These are phyloP conservation scores for Hymenoscyphus infarciens DNA, from an alignment of 2,329 filamentous ascomycete species.

Conservation along the genomic window DNA sequence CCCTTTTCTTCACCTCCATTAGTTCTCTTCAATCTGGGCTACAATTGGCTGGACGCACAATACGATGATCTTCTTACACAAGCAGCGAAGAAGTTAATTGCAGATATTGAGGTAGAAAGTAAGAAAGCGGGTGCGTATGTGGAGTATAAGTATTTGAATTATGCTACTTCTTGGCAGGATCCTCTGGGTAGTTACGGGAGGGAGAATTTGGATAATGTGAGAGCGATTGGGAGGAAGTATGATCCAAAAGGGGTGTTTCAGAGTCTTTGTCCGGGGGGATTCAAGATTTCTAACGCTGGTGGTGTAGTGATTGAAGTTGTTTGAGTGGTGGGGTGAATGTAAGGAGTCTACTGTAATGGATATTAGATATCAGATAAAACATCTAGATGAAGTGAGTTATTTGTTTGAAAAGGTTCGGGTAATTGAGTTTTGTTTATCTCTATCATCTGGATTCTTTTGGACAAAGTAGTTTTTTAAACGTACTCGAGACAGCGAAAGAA, in stretches of 20 bases:
- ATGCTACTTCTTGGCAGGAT: conserved; percentile 3
- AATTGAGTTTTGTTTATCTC: too few relatives aligned
- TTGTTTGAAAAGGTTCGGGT: too few relatives aligned
- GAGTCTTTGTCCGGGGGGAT: neutral
- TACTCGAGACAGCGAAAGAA: too few relatives aligned
- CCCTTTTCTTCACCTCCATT: neutral
- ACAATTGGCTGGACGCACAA: neutral
- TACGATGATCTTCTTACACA: neutral
- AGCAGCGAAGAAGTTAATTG: neutral
- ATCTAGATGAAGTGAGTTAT: too few relatives aligned
- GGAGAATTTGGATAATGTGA: neutral
- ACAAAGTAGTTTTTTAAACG: too few relatives aligned
- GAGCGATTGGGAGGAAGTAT: neutral
- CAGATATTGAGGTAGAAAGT: neutral
- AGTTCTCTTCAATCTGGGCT: neutral
- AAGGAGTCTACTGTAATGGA: too few relatives aligned
- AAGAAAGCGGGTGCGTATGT: neutral
- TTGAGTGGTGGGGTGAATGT: too few relatives aligned
- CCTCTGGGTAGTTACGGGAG: neutral
- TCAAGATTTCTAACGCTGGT: neutral
- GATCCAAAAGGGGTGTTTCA: neutral
- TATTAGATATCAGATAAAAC: too few relatives aligned
- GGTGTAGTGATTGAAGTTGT: too few relatives aligned
- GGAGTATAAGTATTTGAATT: neutral
- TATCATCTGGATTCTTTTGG: too few relatives aligned